Conservation (phyloP, 306 rosid genomes). For the Citrullus colocynthis region DNA sequence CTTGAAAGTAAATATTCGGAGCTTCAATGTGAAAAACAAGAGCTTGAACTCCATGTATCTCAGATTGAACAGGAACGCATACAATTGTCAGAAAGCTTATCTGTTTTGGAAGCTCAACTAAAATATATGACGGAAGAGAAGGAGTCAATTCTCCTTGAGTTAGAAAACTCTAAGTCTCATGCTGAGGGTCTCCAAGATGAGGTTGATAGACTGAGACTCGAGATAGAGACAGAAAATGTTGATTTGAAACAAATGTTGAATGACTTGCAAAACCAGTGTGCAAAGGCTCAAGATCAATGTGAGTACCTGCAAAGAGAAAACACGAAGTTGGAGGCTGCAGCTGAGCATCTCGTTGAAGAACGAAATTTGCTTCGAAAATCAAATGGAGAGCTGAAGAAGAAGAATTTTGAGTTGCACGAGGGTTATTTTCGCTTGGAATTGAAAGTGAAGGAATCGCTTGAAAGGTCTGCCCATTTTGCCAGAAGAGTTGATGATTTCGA, state of each 20-base stretch:
- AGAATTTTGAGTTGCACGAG: slow-evolving; percentile 22
- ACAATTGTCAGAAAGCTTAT: slow-evolving; percentile 11
- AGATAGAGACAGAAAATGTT: slow-evolving; percentile 12
- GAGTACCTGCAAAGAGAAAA: slow-evolving; percentile 23
- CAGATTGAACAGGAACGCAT: slow-evolving; percentile 20
- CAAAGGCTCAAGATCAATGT: slow-evolving; percentile 24
- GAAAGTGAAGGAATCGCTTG: slow-evolving; percentile 19
- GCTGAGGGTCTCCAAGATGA: slow-evolving; percentile 17
- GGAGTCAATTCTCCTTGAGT: slow-evolving; percentile 14
- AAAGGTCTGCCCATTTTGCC: slow-evolving; percentile 17
- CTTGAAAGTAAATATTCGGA: slow-evolving; percentile 24
- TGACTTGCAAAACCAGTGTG: slow-evolving; percentile 20
- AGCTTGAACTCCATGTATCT: slow-evolving; percentile 18
- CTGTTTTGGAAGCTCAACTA: slow-evolving; percentile 22
- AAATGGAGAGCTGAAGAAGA: slow-evolving; percentile 24
- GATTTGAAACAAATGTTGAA: slow-evolving; percentile 15
- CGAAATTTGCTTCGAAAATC: slow-evolving; percentile 18
- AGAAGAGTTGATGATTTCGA: slow-evolving; percentile 21
- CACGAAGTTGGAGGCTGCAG: slow-evolving; percentile 24
- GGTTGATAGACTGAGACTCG: slow-evolving; percentile 8
- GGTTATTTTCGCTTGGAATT: slow-evolving; percentile 20
- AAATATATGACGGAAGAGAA: slow-evolving; percentile 10
- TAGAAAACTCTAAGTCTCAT: slow-evolving; percentile 20
- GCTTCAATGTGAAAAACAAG: slow-evolving; percentile 21
- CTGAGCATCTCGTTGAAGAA: slow-evolving; percentile 23